Evolutionary conservation across 2,329 filamentous ascomycete genomes (phyloP), one percentile per base, ranked within the genome.

Genomic region (Thielaviopsis euricoi): DNA sequence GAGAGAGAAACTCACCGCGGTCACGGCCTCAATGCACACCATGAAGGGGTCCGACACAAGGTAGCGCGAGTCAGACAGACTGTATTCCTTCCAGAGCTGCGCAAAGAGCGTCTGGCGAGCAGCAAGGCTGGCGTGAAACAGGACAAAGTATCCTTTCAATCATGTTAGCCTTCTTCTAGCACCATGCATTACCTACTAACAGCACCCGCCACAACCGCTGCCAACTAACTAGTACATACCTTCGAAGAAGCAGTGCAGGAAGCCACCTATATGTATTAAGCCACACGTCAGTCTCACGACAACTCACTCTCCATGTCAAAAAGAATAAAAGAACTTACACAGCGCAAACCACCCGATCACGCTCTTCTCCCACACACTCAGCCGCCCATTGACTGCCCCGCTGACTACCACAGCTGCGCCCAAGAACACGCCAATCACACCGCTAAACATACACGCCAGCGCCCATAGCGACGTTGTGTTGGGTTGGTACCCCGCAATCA

Each of bases 21-120:
- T 95, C 62, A 95, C 81, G 19, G 78, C 81, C 74, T 95, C 89
- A 69, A 95, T 84, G 68, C 86, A 90, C n/a, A 95, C 74, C 64
- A 93, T 89, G 65, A 95, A 89, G 1, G 84, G 78, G 66, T 93
- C 86, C 19, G 83, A 82, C 2, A 85, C 89, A 64, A 95, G 73
- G 66, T 95, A 95, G 50, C 89, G 79, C 57, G 89, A 94, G 71
- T 95, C 89, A 2, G 87, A 90, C 37, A 90, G 76, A 2, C 87
- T 78, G 68, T 95, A 95, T 70, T 95, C 89, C 67, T 95, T 95
- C 89, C 89, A 95, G 51, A 95, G 74, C 72, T 95, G 88, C 2
- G 85, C 87, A 58, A 90, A 85, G 7, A 93, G 71, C 57, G 83
- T 82, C 67, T 89, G 84, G 60, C 80, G 80, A 12, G 78, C 73